These are phyloP conservation scores for Narthecium ossifragum DNA, from an alignment of 106 monocot genomes.

Conservation along the genomic window DNA sequence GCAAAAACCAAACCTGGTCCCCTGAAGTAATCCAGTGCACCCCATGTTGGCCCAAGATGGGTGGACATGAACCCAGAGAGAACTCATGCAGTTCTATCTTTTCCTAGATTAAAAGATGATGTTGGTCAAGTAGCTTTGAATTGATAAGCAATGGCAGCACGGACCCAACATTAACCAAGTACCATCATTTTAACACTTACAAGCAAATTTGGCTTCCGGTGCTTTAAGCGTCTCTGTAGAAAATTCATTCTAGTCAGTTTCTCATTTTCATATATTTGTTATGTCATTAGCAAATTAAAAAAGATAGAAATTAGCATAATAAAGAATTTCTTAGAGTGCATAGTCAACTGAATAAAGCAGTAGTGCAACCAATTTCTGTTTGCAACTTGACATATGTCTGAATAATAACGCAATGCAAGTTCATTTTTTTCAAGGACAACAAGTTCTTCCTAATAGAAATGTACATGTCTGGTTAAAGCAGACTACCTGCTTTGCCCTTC, in stretches of 20 bases:
- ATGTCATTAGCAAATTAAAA: conserved; percentile 1
- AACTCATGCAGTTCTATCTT: conserved; percentile 85
- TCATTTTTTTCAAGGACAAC: too few species aligned
- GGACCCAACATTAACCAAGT: too few species aligned
- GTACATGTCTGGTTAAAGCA: too few species aligned
- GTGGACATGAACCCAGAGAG: conserved; percentile 86
- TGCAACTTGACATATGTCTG: too few species aligned
- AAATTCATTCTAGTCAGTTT: background rate
- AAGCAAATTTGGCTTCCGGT: conserved; percentile 65
- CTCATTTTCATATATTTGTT: background rate
- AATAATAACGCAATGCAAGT: too few species aligned
- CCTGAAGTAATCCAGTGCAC: conserved; percentile 79
- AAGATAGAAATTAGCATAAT: too few species aligned
- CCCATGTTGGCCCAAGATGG: conserved; percentile 61
- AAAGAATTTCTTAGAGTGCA: too few species aligned
- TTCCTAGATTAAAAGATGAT: conserved; percentile 40
- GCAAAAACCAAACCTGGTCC: conserved; percentile 81
- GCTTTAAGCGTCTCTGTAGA: conserved; percentile 76
- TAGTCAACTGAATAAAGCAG: too few species aligned
- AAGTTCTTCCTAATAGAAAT: too few species aligned
- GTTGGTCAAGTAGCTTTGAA: background rate
- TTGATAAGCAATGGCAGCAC: background rate
- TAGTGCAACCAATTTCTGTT: too few species aligned
- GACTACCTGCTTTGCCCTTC: too few species aligned
- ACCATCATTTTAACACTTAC: conserved; percentile 39